Base-by-base conservation (phyloP, 2,329 filamentous ascomycete species). In the Aschersonia sp. region DNA sequence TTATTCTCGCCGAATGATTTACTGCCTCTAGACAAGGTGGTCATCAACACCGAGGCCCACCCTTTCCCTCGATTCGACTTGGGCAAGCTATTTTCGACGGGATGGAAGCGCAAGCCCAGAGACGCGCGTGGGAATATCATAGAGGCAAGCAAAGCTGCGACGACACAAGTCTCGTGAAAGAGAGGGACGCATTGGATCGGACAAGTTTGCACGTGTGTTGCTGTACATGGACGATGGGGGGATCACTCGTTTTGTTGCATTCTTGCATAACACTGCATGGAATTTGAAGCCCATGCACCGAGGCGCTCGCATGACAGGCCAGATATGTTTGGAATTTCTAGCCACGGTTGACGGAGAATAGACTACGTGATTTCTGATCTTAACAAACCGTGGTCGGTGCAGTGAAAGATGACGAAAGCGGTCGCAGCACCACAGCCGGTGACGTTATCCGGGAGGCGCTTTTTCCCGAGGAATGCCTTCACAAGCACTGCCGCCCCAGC, bases 21-120 rank as follows among this genome's bases (percentile, higher is more conserved):
- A 39, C 70, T 97, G 42, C 87, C 89, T 2, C 72, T 98, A 33
- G 85, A 92, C 56, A 78, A 89, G 57, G 73, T 95, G 30, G 88
- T 98, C 40, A 81, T 97, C 60, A 98, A 98, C 63, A 98, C 92
- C 1, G 92, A 98, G 68, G 92, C 88, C 1, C 92, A 98, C 64
- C 79, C 86, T 1, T 75, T 98, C 50, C 92, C 92, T 6, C 73
- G 84, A 40, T 98, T 98, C 61, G 81, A 92, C 58, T 79, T 92
- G 64, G 81, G 79, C 1, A 78, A 76, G 55, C 65, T 87, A 39
- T 88, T 92, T 62, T 79, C 76, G 55, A 94, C 87, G 1, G 87
- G 87, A 1, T 94, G 87, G 87, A 68, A 78, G 64, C 71, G 87
- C 50, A 84, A 84, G 62, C 74, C 79, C 3, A 70, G 82, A 53